Conservation (phyloP, 169 alveolate genomes). For the Babesia ovata region DNA sequence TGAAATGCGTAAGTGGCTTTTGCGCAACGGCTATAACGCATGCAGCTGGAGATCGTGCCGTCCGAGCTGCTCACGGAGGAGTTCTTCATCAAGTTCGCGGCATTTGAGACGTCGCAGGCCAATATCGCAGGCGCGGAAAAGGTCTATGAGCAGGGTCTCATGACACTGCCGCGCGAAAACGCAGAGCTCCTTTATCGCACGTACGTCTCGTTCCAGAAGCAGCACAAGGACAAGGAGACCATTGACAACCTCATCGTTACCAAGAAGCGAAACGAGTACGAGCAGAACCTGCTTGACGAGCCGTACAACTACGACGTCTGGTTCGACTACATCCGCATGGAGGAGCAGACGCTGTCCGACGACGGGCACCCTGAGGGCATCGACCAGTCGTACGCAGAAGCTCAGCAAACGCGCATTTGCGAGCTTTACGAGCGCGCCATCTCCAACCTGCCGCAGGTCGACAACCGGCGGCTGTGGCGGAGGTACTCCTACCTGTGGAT, state of each 20-base stretch:
- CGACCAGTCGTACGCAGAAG: slow-evolving; percentile 5
- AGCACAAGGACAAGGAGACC: slow-evolving; percentile 89
- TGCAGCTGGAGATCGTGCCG: slow-evolving; percentile 89
- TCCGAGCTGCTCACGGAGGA: slow-evolving; percentile 89
- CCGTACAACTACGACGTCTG: slow-evolving; percentile 93
- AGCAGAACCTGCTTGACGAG: slow-evolving; percentile 77
- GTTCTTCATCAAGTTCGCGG: slow-evolving; percentile 90
- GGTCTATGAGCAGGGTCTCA: slow-evolving; percentile 92
- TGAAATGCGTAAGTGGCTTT: slow-evolving; percentile 58
- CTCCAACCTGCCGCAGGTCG: slow-evolving; percentile 88
- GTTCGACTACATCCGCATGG: slow-evolving; percentile 94
- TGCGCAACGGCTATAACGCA: neutral
- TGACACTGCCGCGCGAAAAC: slow-evolving; percentile 87
- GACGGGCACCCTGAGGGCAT: neutral
- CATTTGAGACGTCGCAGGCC: slow-evolving; percentile 90
- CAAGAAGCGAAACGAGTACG: slow-evolving; percentile 83
- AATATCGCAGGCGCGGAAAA: slow-evolving; percentile 90
- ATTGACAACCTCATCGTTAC: slow-evolving; percentile 85
- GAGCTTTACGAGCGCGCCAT: slow-evolving; percentile 92
- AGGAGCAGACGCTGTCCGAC: slow-evolving; percentile 83
- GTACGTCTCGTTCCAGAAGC: slow-evolving; percentile 92
- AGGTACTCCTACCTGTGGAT: slow-evolving; percentile 94
- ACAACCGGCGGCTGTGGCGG: slow-evolving; percentile 90
- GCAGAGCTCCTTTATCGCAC: slow-evolving; percentile 85
- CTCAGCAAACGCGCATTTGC: slow-evolving; percentile 75